Evolutionary conservation across 257 asterid genomes (phyloP), one percentile per base, ranked within the genome.

Genomic region (Sherardia arvensis): DNA sequence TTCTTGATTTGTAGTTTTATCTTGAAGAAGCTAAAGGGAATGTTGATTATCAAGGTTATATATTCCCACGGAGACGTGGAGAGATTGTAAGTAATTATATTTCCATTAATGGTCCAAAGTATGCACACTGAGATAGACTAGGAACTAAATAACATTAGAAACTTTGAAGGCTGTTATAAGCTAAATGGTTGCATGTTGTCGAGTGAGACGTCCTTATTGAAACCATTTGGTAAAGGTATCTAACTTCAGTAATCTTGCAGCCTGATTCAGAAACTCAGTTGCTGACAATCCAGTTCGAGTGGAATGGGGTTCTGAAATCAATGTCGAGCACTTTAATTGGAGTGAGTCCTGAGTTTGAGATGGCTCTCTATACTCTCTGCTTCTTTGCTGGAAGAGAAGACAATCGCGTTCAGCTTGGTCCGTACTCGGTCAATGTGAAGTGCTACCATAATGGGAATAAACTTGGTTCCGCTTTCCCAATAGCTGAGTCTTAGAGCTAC

Each of bases 291-390:
- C 96, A 91, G 83, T 91, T 91, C n/a, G 95, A 85, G 72, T 91
- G 98, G 98, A 86, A 86, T 27, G 98, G 95, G 8, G 88, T 91
- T 73, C 85, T 88, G 59, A 91, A 91, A 78, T 80, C 98, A 18
- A 90, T 88, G 8, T 88, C 98, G 10, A 91, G 96, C 79, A 83
- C 90, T 20, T 71, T 91, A 76, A 59, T 91, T 47, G 98, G 98
- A 67, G 96, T 84, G 77, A 88, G 96, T 78, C 98, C 98, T 11
- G 98, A 91, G 76, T 91, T 91, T 80, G 98, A 91, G 77, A 53
- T 91, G 32, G 95, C 96, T 3, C 68, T 86, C 26, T 91, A 88
- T 63, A 88, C 96, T 25, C 82, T 91, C 1, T 88, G 96, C 71
- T 91, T 80, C 86, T 91, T 66, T 73, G 53, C 74, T 63, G 98